A percentile compares a stretch with the other conserved stretches of the same genome.
phyloP scores from a whole-genome alignment of 2,329 filamentous ascomycete species.

The Diaporthe vexans region DNA sequence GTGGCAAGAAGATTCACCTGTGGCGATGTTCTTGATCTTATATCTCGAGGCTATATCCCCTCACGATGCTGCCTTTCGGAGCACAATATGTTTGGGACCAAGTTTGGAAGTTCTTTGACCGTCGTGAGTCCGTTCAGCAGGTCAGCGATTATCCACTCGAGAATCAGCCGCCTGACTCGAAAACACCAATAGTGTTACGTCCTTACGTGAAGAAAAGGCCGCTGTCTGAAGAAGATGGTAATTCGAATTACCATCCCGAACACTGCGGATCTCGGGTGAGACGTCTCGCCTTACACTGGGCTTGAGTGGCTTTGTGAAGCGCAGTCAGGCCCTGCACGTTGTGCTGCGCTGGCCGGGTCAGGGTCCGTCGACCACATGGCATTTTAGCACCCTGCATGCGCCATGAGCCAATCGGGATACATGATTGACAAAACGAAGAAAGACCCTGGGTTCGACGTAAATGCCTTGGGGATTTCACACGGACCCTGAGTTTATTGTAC shows the following conservation, averaged over 20 bases:
- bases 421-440: not conserved
- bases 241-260: not conserved
- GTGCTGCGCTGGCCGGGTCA: slow-evolving; percentile 6
- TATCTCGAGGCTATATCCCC: not conserved
- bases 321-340: slow-evolving; percentile 8
- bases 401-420: not conserved
- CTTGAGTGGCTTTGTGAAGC: not conserved
- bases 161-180: slow-evolving; percentile 29
- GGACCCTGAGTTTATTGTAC: not conserved
- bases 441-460: not conserved
- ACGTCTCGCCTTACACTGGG: not conserved
- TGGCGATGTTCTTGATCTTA: slow-evolving; percentile 9
- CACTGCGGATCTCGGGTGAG: not conserved
- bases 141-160: slow-evolving; percentile 17
- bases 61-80: not conserved
- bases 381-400: slow-evolving; percentile 22
- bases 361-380: slow-evolving; percentile 16
- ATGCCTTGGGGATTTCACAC: too few species aligned
- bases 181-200: not conserved
- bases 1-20: slow-evolving; percentile 15
- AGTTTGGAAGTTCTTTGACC: not conserved
- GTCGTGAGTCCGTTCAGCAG: not conserved
- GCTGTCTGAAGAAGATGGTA: not conserved
- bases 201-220: not conserved
- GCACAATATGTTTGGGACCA: not conserved